phyloP scores from a whole-genome alignment of 371 early-diverging fungal genomes.

The Funneliformis caledonium region DNA sequence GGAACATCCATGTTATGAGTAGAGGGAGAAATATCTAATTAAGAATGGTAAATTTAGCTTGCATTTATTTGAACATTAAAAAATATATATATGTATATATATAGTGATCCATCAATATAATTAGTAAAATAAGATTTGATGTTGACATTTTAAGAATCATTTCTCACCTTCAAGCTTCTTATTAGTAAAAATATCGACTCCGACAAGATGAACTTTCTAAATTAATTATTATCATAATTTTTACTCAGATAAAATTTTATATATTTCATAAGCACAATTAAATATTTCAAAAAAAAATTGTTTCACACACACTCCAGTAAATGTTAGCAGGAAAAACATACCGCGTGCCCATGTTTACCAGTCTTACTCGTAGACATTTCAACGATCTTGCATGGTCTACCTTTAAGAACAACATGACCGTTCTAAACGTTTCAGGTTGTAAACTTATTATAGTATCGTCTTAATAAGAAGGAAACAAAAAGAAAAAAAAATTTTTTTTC shows the following conservation, averaged over 20 bases:
- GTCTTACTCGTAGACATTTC: constrained; percentile 97
- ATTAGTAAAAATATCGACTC: constrained; percentile 95
- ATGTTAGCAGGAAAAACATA: background rate
- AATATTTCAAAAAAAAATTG: background rate
- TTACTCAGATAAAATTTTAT: background rate
- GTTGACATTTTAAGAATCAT: background rate
- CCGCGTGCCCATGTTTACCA: constrained; percentile 99
- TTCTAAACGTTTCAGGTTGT: constrained; percentile 51
- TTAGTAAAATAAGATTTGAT: too few species aligned
- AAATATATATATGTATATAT: background rate
- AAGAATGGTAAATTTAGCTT: background rate
- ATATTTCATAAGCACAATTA: background rate
- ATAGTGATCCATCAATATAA: too few species aligned
- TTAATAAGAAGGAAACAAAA: background rate
- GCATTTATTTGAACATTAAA: background rate
- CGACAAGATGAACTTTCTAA: constrained; percentile 94
- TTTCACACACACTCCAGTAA: background rate
- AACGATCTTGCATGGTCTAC: constrained; percentile 98
- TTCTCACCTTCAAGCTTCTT: constrained; percentile 75
- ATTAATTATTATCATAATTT: background rate
- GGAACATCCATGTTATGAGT: constrained; percentile 99
- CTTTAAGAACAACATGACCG: constrained; percentile 97
- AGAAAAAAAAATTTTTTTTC: background rate
- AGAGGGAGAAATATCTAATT: constrained; percentile 92
- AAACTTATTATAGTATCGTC: background rate